Base-by-base conservation (phyloP, 148 eudicot genomes). In the Rhododendron griersonianum region DNA sequence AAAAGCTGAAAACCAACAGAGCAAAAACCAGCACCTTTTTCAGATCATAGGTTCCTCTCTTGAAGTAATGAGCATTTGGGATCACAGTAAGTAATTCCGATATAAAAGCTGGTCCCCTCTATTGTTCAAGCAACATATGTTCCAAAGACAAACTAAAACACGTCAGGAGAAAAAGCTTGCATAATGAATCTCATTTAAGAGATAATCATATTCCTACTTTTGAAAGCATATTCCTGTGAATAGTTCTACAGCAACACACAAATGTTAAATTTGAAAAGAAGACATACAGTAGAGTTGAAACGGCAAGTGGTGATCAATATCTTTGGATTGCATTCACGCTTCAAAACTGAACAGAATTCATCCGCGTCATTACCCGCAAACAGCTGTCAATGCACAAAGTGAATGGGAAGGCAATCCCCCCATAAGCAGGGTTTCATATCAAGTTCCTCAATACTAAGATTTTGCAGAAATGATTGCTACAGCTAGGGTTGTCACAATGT, bases 51-150 rank as follows among this genome's bases (percentile, higher is more conserved):
- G 80, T 76, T 76, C 99, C 99, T 93, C 99, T 92, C 87, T 95
- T 96, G 84, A 91, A 88, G 87, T 92, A 94, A 81, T 92, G 89
- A 53, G 99, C 89, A 91, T 96, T 96, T 37, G 99, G 99, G 80
- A 96, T 92, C 80, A 94, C 94, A 87, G 95, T 85, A 33, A 95
- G 86, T 55, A 96, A 83, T 86, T 96, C 98, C 1, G 89, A 84
- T 41, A 96, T 96, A 90, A 96, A 96, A 35, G 89, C 95, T 84
- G 99, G 99, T 80, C 98, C 99, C 76, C 95, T 93, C 99, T 96
- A 94, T 63, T 89, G 44, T 85, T 16, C 16, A 74, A 15, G 28
- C n/a, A 87, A 84, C 3, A 45, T 9, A 77, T 39, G 75, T 14
- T 33, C 65, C 11, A 79, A 69, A 45, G 15, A 83, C 6, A 74